These are phyloP conservation scores for Talaromyces verruculosus DNA, from an alignment of 2,329 filamentous ascomycete species.

Conservation along the genomic window DNA sequence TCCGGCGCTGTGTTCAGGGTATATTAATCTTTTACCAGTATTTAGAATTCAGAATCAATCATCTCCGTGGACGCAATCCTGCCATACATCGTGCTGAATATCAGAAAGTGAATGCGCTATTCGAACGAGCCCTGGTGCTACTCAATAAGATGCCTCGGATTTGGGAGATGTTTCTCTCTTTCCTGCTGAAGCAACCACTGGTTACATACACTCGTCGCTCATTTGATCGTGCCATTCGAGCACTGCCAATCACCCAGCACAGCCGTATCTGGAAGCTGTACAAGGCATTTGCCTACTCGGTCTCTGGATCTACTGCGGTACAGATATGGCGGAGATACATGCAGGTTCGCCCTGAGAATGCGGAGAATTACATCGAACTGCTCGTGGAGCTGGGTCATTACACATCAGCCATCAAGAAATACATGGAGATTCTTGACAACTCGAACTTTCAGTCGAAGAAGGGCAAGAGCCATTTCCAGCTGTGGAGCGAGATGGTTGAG, in stretches of 20 bases:
- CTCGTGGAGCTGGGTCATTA: conserved; percentile 78
- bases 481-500: conserved; percentile 98
- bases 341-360: conserved; percentile 93
- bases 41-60: conserved; percentile 77
- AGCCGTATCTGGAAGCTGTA: conserved; percentile 94
- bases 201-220: conserved; percentile 81
- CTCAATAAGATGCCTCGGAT: conserved; percentile 98
- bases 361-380: conserved; percentile 92
- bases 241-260: conserved; percentile 91
- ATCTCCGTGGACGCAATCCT: conserved; percentile 79
- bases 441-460: conserved; percentile 87
- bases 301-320: conserved; percentile 83
- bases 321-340: conserved; percentile 95
- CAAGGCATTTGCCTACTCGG: conserved; percentile 84
- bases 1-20: conserved; percentile 11
- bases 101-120: conserved; percentile 90
- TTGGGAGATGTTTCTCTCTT: conserved; percentile 96
- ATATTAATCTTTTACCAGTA: conserved; percentile 57
- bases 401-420: conserved; percentile 86
- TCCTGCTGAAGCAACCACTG: conserved; percentile 86
- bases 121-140: conserved; percentile 86
- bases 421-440: conserved; percentile 90
- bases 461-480: conserved; percentile 89
- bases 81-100: conserved; percentile 77
- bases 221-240: conserved; percentile 88